Conservation (phyloP, 768 basidiomycete genomes). For the Agaricus subrufescens region DNA sequence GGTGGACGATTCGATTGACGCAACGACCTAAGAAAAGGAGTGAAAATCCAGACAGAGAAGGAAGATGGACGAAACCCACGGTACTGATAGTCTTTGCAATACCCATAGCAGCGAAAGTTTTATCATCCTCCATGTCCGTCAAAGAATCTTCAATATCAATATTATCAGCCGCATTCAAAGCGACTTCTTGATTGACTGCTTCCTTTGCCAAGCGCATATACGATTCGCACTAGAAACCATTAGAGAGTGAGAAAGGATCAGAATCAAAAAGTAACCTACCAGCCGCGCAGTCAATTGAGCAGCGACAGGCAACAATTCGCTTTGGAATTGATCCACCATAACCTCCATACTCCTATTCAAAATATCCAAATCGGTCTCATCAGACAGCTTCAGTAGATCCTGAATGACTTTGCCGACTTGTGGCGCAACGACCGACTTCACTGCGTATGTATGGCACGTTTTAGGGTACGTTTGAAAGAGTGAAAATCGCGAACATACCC, state of each 20-base stretch:
- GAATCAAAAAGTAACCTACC: constrained; percentile 35
- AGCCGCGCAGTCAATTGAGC: constrained; percentile 74
- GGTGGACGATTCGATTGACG: constrained; percentile 65
- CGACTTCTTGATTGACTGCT: constrained; percentile 49
- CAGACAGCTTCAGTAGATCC: constrained; percentile 84
- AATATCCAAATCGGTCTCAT: constrained; percentile 86
- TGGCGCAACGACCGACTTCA: constrained; percentile 64
- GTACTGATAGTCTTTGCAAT: constrained; percentile 82
- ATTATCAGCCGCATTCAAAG: constrained; percentile 31
- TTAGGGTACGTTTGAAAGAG: no score
- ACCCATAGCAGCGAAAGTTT: constrained; percentile 85
- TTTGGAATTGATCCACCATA: constrained; percentile 83
- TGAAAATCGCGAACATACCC: constrained; percentile 30
- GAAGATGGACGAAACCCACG: constrained; percentile 32
- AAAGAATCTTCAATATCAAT: constrained; percentile 54
- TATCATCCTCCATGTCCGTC: constrained; percentile 69
- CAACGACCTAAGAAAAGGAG: constrained; percentile 50
- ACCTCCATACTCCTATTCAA: constrained; percentile 80
- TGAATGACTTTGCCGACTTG: constrained; percentile 86
- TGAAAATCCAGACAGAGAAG: background rate
- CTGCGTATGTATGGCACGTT: constrained; percentile 25
- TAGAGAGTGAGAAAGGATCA: background rate
- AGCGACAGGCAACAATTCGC: constrained; percentile 81
- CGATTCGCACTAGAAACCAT: constrained; percentile 59
- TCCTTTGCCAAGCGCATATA: constrained; percentile 79